Conservation (phyloP, 805 yeast species). For the Suhomyces kilbournensis region DNA sequence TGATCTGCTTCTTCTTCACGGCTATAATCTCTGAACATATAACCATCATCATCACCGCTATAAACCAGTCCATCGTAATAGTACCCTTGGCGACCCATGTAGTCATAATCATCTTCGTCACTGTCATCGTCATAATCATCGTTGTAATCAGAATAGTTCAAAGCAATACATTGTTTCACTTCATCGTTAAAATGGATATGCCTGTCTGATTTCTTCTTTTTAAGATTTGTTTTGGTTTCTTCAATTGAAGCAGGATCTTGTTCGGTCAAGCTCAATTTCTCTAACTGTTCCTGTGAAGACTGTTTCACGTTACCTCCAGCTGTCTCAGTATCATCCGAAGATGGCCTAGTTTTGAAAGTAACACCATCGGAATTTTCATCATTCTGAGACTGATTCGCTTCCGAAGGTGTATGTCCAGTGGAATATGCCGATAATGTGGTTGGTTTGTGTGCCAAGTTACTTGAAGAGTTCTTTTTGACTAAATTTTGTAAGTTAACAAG, state of each 20-base stretch:
- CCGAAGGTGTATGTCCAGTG: background rate
- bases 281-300: background rate
- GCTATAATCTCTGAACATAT: conserved; percentile 3
- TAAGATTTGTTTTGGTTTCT: background rate
- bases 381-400: background rate
- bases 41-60: conserved; percentile 18
- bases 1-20: conserved; percentile 3
- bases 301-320: background rate
- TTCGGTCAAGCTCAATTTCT: background rate
- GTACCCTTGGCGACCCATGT: conserved; percentile 17
- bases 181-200: conserved; percentile 91
- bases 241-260: background rate
- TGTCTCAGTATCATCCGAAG: background rate
- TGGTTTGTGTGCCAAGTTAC: background rate
- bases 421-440: background rate
- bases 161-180: conserved; percentile 90
- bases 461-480: conserved; percentile 5
- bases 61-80: conserved; percentile 7
- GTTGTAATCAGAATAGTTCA: conserved; percentile 38
- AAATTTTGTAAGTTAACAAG: conserved; percentile 14
- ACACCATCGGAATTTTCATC: background rate
- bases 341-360: background rate
- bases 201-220: conserved; percentile 40
- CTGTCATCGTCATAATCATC: conserved; percentile 38
- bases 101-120: conserved; percentile 20